Conservation (phyloP, 192 early-diverging fungal genomes). For the Geranomyces michiganensis region DNA sequence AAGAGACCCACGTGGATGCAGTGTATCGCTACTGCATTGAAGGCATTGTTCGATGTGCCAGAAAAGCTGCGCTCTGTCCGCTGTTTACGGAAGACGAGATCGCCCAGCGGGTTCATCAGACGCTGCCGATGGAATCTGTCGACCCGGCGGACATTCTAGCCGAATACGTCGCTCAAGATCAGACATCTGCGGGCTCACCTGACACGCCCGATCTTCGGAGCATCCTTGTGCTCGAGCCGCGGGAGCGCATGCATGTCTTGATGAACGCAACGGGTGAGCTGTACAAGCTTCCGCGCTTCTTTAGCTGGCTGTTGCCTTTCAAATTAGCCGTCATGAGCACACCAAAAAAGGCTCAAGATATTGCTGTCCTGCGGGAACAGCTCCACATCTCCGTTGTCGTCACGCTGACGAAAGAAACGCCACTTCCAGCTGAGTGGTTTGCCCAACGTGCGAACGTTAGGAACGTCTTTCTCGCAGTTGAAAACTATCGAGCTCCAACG, state of each 20-base stretch:
- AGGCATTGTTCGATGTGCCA: constrained; percentile 3
- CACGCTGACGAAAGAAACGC: constrained; percentile 51
- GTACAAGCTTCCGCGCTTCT: constrained; percentile 45
- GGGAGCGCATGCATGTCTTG: constrained; percentile 1
- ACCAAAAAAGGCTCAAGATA: constrained; percentile 38
- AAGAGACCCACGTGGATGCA: background rate
- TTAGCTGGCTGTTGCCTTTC: constrained; percentile 49
- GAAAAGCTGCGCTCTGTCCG: background rate
- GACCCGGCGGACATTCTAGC: constrained; percentile 2
- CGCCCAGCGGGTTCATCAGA: background rate
- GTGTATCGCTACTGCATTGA: background rate
- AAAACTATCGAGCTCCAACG: constrained; percentile 45
- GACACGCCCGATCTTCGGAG: background rate
- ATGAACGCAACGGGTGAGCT: background rate
- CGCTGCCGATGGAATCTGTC: background rate
- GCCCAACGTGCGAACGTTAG: constrained; percentile 3
- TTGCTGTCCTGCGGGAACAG: constrained; percentile 27
- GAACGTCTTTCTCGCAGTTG: constrained; percentile 45
- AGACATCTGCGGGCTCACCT: background rate
- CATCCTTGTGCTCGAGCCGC: constrained; percentile 1
- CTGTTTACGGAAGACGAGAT: constrained; percentile 1
- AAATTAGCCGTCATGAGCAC: constrained; percentile 49
- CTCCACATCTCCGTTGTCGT: constrained; percentile 39
- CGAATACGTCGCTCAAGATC: background rate
- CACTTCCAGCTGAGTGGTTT: constrained; percentile 47